These are phyloP conservation scores for Claviceps pusilla DNA, from an alignment of 2,329 filamentous ascomycete species.

Conservation along the genomic window DNA sequence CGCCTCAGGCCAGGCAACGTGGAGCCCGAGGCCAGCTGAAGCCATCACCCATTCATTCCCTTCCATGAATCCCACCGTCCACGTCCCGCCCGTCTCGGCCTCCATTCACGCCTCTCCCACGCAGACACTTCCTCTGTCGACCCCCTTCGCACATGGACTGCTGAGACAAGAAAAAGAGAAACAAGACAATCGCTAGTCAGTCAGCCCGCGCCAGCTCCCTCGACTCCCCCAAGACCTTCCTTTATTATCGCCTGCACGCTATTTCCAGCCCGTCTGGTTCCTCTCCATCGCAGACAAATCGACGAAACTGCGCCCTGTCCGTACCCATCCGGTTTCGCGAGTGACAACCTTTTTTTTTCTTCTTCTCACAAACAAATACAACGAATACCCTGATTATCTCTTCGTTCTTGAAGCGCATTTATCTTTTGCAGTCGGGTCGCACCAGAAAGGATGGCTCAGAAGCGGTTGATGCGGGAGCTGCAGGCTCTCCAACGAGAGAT, in stretches of 20 bases:
- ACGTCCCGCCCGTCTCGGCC: neutral
- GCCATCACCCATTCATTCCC: slow-evolving; percentile 6
- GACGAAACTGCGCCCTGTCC: neutral
- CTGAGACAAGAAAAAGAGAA: neutral
- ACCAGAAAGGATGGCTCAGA: slow-evolving; percentile 33
- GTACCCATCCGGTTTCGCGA: neutral
- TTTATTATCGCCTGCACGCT: too few relatives aligned
- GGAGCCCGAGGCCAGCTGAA: slow-evolving; percentile 8
- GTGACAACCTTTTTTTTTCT: neutral
- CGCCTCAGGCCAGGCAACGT: neutral
- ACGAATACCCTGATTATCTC: neutral
- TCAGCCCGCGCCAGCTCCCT: neutral
- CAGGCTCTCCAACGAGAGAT: slow-evolving; percentile 72
- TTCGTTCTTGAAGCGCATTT: neutral
- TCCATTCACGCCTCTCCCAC: neutral
- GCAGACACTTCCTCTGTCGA: neutral
- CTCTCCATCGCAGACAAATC: neutral
- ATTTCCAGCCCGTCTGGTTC: neutral
- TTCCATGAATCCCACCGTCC: neutral
- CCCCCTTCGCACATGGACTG: neutral
- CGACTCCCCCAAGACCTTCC: neutral
- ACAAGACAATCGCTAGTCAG: neutral
- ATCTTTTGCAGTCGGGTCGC: neutral
- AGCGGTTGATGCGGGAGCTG: slow-evolving; percentile 80
- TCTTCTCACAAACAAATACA: neutral